These are phyloP conservation scores for Apiotrichum mycotoxinovorans DNA, from an alignment of 1,284 basidiomycete species.

Conservation along the genomic window DNA sequence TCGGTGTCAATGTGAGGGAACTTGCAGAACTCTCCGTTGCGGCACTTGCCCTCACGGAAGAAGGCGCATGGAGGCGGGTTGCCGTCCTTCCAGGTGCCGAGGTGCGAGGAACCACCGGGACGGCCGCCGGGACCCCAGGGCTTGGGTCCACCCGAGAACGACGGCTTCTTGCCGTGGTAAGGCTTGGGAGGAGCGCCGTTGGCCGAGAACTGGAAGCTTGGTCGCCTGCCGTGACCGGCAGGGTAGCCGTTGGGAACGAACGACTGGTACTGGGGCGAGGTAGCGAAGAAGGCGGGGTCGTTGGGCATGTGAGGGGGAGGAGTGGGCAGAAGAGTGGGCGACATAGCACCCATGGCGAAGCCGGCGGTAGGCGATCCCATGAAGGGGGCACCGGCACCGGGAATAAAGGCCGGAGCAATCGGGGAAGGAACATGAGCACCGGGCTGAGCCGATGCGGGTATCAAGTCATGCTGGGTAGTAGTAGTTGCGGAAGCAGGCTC, in stretches of 20 bases:
- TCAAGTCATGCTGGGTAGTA: slow-evolving; percentile 17
- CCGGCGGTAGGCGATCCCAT: slow-evolving; percentile 6
- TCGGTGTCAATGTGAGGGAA: slow-evolving; percentile 49
- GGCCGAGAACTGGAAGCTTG: slow-evolving; percentile 21
- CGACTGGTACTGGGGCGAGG: slow-evolving; percentile 27
- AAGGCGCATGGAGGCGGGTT: slow-evolving; percentile 49
- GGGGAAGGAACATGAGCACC: slow-evolving; percentile 30
- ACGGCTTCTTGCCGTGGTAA: slow-evolving; percentile 44
- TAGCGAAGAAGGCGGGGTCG: slow-evolving; percentile 42
- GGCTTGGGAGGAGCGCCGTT: slow-evolving; percentile 23
- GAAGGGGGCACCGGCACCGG: slow-evolving; percentile 7
- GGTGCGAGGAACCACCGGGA: slow-evolving; percentile 25
- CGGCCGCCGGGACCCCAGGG: slow-evolving; percentile 24
- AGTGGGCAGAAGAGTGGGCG: slow-evolving; percentile 36
- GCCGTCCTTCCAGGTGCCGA: slow-evolving; percentile 49
- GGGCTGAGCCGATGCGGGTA: slow-evolving; percentile 7
- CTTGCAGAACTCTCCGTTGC: slow-evolving; percentile 50
- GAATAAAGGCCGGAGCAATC: slow-evolving; percentile 30
- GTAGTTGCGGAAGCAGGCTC: neutral
- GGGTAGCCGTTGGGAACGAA: slow-evolving; percentile 23
- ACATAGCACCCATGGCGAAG: slow-evolving; percentile 22
- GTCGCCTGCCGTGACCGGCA: slow-evolving; percentile 7
- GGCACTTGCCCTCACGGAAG: slow-evolving; percentile 47
- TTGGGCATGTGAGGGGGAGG: slow-evolving; percentile 35
- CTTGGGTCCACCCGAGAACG: slow-evolving; percentile 44